These are phyloP conservation scores for Arthrinium puccinioides DNA, from an alignment of 2,329 filamentous ascomycete genomes.

Conservation along the genomic window DNA sequence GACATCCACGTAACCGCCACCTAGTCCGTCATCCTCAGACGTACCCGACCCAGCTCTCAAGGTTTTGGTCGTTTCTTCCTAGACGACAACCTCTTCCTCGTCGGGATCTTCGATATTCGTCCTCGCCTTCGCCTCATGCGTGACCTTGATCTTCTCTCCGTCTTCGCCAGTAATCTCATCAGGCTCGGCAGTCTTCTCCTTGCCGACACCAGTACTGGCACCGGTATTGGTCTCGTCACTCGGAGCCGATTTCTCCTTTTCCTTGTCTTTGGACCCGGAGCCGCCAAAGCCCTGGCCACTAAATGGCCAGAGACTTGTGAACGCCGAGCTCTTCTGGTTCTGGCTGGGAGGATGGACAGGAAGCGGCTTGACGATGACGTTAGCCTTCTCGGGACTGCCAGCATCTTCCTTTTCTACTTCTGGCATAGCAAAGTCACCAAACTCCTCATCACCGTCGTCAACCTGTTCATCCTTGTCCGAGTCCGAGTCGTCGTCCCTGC, in stretches of 20 bases:
- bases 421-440: conserved; percentile 63
- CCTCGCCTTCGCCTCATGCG: conserved; percentile 44
- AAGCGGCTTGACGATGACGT: conserved; percentile 46
- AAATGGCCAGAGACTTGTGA: conserved; percentile 54
- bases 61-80: conserved; percentile 16
- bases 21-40: background rate
- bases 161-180: conserved; percentile 30
- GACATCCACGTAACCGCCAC: background rate
- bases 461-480: conserved; percentile 29
- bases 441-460: conserved; percentile 43
- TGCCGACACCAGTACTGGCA: conserved; percentile 7
- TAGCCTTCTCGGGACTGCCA: conserved; percentile 9
- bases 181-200: conserved; percentile 15
- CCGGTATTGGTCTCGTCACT: conserved; percentile 26
- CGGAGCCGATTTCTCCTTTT: conserved; percentile 21
- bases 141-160: conserved; percentile 33
- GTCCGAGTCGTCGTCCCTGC: conserved; percentile 31
- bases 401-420: conserved; percentile 36
- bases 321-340: conserved; percentile 26
- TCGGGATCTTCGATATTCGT: conserved; percentile 55
- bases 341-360: conserved; percentile 41
- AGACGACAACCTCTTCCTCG: conserved; percentile 30
- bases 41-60: background rate
- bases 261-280: conserved; percentile 24
- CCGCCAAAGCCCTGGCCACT: conserved; percentile 30